Evolutionary conservation across 1,284 basidiomycete genomes (phyloP), one percentile per base, ranked within the genome.

Genomic region (Amylostereum chailletii): DNA sequence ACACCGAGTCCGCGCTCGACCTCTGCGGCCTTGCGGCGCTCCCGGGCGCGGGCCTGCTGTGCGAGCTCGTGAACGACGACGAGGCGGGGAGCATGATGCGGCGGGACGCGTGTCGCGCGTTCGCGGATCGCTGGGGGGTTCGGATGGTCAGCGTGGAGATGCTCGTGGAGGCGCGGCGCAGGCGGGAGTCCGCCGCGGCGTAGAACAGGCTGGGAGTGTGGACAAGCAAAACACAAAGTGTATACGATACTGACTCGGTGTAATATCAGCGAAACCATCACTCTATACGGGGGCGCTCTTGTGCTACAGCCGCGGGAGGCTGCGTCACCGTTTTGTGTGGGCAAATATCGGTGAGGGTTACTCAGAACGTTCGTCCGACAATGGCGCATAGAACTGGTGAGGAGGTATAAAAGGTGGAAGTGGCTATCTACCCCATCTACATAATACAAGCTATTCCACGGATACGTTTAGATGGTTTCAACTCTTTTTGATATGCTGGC

Each of bases 31-130:
- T 96, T 44, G 84, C 93, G 1, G 77, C 79, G 26, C 78, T 91
- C 42, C 82, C 88, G 6, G 72, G 75, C 1, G 94, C 86, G 1
- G 96, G 93, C 2, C 74, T 98, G 2, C 77, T 99, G 33, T 99
- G 96, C 64, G 96, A 99, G 67, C 73, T 99, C 33, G 94, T 99
- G 36, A 94, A 97, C 60, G 93, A 97, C 46, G 82, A 94, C 60
- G 78, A 79, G n/a, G 66, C 77, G 57, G 96, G 96, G 1, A 82
- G 75, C n/a, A 99, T 99, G 91, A 93, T 94, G 38, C 75, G 94
- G n/a, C 74, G 94, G 34, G 94, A 98, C 62, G 93, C 94, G 59
- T 96, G 93, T 62, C 77, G 93, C 58, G 75, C 77, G 47, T 99
- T 99, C 62, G 95, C 96, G n/a, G 83, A 90, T 64, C 71, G 77